Base-by-base conservation (phyloP, 306 rosid species). In the Vigna mungo region DNA sequence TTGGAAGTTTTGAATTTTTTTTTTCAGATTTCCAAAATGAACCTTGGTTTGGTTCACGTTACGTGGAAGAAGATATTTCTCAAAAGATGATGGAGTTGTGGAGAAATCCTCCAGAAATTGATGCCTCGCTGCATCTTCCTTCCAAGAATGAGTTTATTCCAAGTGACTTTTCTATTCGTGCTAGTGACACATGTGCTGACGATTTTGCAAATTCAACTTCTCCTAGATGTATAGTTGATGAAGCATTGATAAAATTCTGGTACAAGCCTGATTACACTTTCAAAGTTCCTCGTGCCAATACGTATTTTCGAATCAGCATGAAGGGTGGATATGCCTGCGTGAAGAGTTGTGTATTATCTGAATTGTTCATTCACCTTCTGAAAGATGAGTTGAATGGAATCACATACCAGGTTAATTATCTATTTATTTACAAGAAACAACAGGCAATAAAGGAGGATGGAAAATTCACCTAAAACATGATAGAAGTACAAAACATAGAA, bases 31-130 rank as follows among this genome's bases (percentile, higher is more conserved):
- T 77, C 72, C 88, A 88, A 51, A 43, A 71, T 44, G 98, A 95
- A 80, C 97, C 98, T 63, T 95, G 98, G 98, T 95, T 90, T 90
- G 97, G 96, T 51, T 90, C 98, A 63, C 88, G 49, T 63, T 92
- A 88, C 74, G 54, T 76, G 53, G 97, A 85, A 83, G 95, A 90
- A 77, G 96, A 95, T 81, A 83, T 95, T 83, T 74, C 92, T 67
- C 81, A 87, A 76, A 58, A 85, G 74, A 82, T 92, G 87, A 82
- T 92, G 81, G 88, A 91, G 62, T 72, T 89, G 39, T 95, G 99
- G 99, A 88, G 82, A 83, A 82, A 89, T 88, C 91, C 99, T 84
- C 85, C 88, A 9, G 89, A 88, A 69, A 76, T 91, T 76, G 97
- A 95, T 83, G 77, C 63, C 66, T 82, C 90, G 20, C 86, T 95